These are phyloP conservation scores for Volvariella surrecta DNA, from an alignment of 1,284 basidiomycete species.

Conservation along the genomic window DNA sequence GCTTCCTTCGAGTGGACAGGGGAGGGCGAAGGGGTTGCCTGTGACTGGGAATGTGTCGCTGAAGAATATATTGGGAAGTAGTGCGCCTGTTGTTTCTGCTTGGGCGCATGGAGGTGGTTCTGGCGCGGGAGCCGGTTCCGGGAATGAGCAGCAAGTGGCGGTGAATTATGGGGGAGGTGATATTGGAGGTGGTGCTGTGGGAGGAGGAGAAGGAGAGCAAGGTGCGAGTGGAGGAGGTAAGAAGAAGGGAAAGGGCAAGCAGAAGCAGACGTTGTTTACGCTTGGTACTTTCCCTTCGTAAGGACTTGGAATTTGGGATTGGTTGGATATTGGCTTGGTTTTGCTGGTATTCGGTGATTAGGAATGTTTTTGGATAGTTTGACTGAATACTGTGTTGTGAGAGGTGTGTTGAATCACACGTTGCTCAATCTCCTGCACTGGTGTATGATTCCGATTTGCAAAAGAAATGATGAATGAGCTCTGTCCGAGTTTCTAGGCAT, in stretches of 20 bases:
- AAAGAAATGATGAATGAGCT: no score
- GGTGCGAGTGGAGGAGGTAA: slow-evolving; percentile 11
- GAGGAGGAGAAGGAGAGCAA: slow-evolving; percentile 1
- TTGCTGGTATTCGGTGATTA: no score
- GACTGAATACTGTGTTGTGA: no score
- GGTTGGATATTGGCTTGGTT: no score
- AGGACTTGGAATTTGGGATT: slow-evolving; percentile 5
- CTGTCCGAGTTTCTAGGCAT: no score
- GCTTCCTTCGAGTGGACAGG: slow-evolving; percentile 39
- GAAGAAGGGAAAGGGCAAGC: slow-evolving; percentile 77
- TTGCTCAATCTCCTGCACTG: no score
- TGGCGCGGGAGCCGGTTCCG: slow-evolving; percentile 7
- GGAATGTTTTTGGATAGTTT: no score
- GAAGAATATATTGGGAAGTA: slow-evolving; percentile 58
- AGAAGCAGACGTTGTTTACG: slow-evolving; percentile 78
- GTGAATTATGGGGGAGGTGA: no score
- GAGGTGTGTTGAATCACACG: no score
- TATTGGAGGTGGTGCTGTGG: neutral
- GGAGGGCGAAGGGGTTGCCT: slow-evolving; percentile 30
- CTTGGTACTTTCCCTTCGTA: slow-evolving; percentile 54
- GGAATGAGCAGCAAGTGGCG: slow-evolving; percentile 4
- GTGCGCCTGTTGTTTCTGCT: slow-evolving; percentile 35
- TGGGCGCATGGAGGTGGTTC: slow-evolving; percentile 32
- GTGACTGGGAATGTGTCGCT: slow-evolving; percentile 63
- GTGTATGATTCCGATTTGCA: no score